A percentile compares a stretch with the other conserved stretches of the same genome.
Evolutionary conservation across 2,329 filamentous ascomycete species (phyloP).

Genomic region (Cladophialophora bantiana): DNA sequence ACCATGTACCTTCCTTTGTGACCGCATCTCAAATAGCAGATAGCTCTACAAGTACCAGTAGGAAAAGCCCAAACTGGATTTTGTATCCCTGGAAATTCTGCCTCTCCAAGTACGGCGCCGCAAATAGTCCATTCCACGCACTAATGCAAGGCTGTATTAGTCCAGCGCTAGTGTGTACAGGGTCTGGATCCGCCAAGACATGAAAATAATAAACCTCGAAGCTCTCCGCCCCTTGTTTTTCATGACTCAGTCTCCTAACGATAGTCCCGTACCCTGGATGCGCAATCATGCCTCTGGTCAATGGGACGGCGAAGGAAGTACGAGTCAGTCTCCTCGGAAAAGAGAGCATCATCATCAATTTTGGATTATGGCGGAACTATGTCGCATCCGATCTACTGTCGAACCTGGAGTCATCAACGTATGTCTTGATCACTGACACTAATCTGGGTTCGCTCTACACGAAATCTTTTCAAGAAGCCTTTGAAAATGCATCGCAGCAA

Average conservation of each 20-base stretch:
- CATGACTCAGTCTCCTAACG: slow-evolving; percentile 2
- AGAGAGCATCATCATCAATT: slow-evolving; percentile 89
- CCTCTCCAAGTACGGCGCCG: not conserved
- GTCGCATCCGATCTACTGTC: slow-evolving; percentile 80
- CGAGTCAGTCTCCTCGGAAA: slow-evolving; percentile 83
- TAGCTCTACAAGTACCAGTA: not conserved
- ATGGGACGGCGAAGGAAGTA: slow-evolving; percentile 37
- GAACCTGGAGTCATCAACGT: slow-evolving; percentile 83
- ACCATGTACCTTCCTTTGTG: not conserved
- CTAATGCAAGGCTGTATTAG: slow-evolving; percentile 31
- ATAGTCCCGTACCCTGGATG: slow-evolving; percentile 2
- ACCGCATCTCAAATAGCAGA: not conserved
- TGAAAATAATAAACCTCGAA: slow-evolving; percentile 32
- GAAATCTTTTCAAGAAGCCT: slow-evolving; percentile 73
- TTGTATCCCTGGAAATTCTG: not conserved
- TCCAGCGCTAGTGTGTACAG: not conserved
- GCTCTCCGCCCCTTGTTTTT: slow-evolving; percentile 11
- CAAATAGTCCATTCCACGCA: not conserved
- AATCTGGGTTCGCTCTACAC: slow-evolving; percentile 85
- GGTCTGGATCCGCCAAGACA: slow-evolving; percentile 26
- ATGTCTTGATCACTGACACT: slow-evolving; percentile 95
- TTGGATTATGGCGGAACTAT: slow-evolving; percentile 85
- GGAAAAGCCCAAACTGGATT: too few species aligned
- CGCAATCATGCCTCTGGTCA: slow-evolving; percentile 34
- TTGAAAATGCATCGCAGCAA: slow-evolving; percentile 55